Base-by-base conservation (phyloP, 164 flowering plant species). In the Chloranthus sessilifolius region DNA sequence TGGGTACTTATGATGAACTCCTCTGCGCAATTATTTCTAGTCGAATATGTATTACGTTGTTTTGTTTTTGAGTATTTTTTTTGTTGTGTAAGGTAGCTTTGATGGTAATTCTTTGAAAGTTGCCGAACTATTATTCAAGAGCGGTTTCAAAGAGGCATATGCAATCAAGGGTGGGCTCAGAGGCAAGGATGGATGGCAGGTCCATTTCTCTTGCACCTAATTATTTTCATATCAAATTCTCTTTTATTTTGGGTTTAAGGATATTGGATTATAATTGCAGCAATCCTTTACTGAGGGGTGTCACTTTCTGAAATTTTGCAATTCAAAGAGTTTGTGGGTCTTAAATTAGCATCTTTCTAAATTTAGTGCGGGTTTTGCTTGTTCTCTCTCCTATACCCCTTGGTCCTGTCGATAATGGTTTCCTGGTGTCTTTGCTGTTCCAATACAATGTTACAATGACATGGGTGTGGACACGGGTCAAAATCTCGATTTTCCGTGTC, bases 181-280 rank as follows among this genome's bases (percentile, higher is more conserved):
- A 61, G 96, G 98, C 65, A 74, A 80, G 60, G 69, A 80, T 51
- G 98, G 98, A 14, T 91, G 98, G 98, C 87, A 76, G 81, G 90
- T 79, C 53, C 12, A 24, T 29, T 49, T 27, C 36, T 55, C 24
- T 28, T 35, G 4, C 24, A 19, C 37, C 51, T 29, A 15, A 24
- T 14, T 24, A 10, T 28, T 33, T 47, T 2, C 25, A 7, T 1
- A n/a, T 17, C 23, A 27, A 27, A 16, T 21, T 28, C 17, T 5
- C 31, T 12, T 6, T 7, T 27, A 21, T 14, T 21, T 14, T 23
- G 19, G 26, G 11, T 27, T 43, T 29, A 21, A 23, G 20, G 26
- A 30, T 43, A 33, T 33, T n/a, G n/a, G n/a, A n/a, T n/a, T n/a
- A n/a, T n/a, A n/a, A n/a, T n/a, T n/a, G n/a, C n/a, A n/a, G n/a